These are phyloP conservation scores for Avena atlantica DNA, from an alignment of 176 grass and related monocot genomes.

Conservation along the genomic window DNA sequence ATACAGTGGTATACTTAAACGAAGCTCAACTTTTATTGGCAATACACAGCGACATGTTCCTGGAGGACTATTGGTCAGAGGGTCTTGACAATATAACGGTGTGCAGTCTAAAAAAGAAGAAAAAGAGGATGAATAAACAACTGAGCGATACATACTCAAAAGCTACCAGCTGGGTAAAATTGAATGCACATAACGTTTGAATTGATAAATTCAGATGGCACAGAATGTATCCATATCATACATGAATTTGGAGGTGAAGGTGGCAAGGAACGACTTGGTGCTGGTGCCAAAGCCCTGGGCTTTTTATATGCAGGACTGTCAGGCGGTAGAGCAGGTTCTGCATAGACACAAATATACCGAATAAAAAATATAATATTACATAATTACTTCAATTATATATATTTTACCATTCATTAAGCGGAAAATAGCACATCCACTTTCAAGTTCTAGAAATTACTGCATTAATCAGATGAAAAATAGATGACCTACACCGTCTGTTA, in stretches of 20 bases:
- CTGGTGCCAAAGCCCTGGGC: conserved; percentile 54
- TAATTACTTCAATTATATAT: neutral
- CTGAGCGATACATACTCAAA: conserved; percentile 14
- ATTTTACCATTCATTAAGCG: neutral
- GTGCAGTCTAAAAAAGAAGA: conserved; percentile 72
- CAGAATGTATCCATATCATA: conserved; percentile 48
- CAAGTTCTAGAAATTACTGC: conserved; percentile 1
- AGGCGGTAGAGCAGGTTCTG: conserved; percentile 60
- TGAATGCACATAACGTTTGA: conserved; percentile 22
- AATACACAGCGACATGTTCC: conserved; percentile 81
- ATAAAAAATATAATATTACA: conserved; percentile 14
- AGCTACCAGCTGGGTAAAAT: neutral
- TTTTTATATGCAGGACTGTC: conserved; percentile 44
- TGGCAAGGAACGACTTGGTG: conserved; percentile 51
- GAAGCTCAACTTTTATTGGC: conserved; percentile 91
- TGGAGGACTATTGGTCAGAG: conserved; percentile 78
- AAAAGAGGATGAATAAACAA: conserved; percentile 35
- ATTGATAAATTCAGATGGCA: conserved; percentile 33
- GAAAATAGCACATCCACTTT: neutral
- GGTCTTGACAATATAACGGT: conserved; percentile 62
- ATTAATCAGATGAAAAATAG: conserved; percentile 10
- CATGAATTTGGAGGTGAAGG: conserved; percentile 77
- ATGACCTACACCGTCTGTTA: too few relatives aligned
- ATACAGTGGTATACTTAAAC: conserved; percentile 73
- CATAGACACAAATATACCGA: conserved; percentile 44